These are phyloP conservation scores for Phytomonas serpens DNA, from an alignment of 208 protist genomes.

Conservation along the genomic window DNA sequence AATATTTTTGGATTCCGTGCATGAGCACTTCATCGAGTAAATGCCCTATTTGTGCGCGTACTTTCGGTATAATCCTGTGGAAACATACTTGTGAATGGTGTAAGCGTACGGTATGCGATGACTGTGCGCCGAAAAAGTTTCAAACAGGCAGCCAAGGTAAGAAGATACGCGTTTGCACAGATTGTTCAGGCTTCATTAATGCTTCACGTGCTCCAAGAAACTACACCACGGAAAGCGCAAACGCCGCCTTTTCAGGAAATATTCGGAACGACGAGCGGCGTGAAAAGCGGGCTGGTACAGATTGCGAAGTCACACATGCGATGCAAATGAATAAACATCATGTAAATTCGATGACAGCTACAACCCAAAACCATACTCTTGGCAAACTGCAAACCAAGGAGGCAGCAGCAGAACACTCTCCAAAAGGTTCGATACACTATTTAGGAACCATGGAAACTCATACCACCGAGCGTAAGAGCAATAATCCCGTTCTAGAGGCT, in stretches of 20 bases:
- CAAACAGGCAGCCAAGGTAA: constrained; percentile 7
- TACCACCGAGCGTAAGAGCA: background rate
- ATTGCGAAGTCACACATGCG: background rate
- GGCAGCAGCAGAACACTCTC: background rate
- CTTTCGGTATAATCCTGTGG: constrained; percentile 42
- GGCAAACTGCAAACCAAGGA: no score
- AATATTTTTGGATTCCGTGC: background rate
- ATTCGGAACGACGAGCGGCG: background rate
- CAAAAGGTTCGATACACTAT: background rate
- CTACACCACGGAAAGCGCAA: background rate
- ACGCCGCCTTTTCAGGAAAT: background rate
- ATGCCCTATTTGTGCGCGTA: constrained; percentile 38
- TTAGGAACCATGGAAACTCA: background rate
- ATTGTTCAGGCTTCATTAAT: background rate
- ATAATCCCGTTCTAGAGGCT: constrained; percentile 67
- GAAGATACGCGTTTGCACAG: background rate
- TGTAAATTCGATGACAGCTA: background rate
- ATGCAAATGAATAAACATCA: background rate
- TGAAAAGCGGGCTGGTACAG: background rate
- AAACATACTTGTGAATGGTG: constrained; percentile 45
- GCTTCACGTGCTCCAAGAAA: background rate
- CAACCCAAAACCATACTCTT: no score
- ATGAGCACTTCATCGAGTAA: constrained; percentile 6
- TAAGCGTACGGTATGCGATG: constrained; percentile 43
- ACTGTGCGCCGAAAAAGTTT: constrained; percentile 36